These are phyloP conservation scores for Diutina pseudorugosa DNA, from an alignment of 1,139 yeast genomes.

Conservation along the genomic window DNA sequence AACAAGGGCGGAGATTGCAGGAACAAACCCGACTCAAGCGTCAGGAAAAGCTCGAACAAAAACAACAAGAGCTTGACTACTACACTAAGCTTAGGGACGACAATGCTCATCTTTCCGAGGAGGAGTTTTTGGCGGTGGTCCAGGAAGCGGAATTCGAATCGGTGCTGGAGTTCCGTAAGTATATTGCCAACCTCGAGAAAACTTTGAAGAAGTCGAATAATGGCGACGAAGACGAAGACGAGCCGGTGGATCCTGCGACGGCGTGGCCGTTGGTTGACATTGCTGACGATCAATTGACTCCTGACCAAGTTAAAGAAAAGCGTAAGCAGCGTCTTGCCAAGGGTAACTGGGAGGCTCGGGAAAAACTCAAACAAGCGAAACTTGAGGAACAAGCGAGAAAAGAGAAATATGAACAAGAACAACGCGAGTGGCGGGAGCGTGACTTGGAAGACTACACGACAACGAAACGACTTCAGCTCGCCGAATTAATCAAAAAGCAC, in stretches of 20 bases:
- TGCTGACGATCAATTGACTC: constrained; percentile 73
- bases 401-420: constrained; percentile 44
- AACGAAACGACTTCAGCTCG: constrained; percentile 52
- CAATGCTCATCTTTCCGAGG: background rate
- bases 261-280: constrained; percentile 70
- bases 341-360: constrained; percentile 82
- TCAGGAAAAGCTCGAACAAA: constrained; percentile 64
- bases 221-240: constrained; percentile 28
- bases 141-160: constrained; percentile 72
- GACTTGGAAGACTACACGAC: constrained; percentile 76
- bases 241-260: constrained; percentile 35
- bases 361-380: constrained; percentile 72
- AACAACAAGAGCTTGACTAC: constrained; percentile 71
- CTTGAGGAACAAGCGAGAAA: constrained; percentile 37
- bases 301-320: constrained; percentile 78
- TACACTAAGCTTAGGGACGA: constrained; percentile 42
- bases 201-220: constrained; percentile 55
- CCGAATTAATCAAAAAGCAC: constrained; percentile 40
- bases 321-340: constrained; percentile 71
- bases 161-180: constrained; percentile 58
- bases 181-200: constrained; percentile 53
- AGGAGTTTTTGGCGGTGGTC: constrained; percentile 25
- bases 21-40: constrained; percentile 87
- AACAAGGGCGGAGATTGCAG: constrained; percentile 80
- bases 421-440: constrained; percentile 63